phyloP scores from a whole-genome alignment of 2,329 filamentous ascomycete genomes.

The Xylariaceae sp. region DNA sequence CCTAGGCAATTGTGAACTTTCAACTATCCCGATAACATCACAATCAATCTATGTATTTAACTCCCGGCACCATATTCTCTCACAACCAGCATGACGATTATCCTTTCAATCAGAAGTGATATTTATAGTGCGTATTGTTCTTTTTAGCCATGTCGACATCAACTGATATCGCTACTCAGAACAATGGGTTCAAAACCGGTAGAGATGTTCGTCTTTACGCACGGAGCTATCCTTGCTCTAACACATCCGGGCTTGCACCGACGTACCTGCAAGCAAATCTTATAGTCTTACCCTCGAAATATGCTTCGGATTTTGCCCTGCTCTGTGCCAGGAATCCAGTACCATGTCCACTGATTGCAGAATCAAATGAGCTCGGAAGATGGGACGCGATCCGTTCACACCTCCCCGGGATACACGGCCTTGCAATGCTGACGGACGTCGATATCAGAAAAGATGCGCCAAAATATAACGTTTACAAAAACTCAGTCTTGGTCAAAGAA shows the following conservation, averaged over 20 bases:
- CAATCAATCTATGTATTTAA: no score
- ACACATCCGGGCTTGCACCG: conserved; percentile 55
- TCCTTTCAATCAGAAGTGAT: background rate
- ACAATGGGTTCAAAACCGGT: conserved; percentile 26
- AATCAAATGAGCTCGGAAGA: conserved; percentile 44
- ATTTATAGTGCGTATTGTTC: background rate
- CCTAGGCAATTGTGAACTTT: background rate
- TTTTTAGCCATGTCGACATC: conserved; percentile 4
- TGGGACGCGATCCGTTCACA: conserved; percentile 38
- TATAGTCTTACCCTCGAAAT: conserved; percentile 54
- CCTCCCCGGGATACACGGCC: conserved; percentile 20
- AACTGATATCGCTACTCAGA: conserved; percentile 6
- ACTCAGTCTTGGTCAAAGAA: conserved; percentile 40
- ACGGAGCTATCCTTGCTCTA: conserved; percentile 39
- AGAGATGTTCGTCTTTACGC: conserved; percentile 42
- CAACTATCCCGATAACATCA: background rate
- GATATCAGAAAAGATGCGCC: conserved; percentile 60
- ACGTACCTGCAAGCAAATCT: conserved; percentile 61
- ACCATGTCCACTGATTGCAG: conserved; percentile 58
- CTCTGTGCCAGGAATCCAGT: conserved; percentile 62
- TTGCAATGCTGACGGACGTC: conserved; percentile 33
- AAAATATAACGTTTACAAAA: conserved; percentile 56
- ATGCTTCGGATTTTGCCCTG: conserved; percentile 56
- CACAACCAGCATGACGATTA: no score
- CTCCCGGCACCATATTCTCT: no score